Evolutionary conservation across 306 rosid genomes (phyloP).

Genomic region (Cicer chorassanicum): DNA sequence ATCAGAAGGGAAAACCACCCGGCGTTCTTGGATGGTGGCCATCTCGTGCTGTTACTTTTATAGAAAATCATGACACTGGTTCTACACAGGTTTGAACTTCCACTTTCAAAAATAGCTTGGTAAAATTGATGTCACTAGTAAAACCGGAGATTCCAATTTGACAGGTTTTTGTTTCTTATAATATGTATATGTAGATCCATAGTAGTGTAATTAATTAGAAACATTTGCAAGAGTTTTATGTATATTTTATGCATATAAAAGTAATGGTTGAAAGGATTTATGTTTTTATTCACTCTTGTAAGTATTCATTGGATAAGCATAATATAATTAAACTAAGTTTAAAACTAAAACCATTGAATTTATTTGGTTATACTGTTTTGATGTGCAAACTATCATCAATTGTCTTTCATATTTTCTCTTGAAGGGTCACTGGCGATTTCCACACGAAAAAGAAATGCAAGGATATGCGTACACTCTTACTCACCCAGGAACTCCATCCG

Average conservation of each 20-base stretch:
- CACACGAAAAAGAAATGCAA: constrained; percentile 85
- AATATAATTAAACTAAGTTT: not conserved
- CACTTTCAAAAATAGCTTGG: constrained; percentile 23
- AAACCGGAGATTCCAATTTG: not conserved
- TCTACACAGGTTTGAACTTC: constrained; percentile 85
- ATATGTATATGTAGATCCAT: not conserved
- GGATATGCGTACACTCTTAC: constrained; percentile 97
- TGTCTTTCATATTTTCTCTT: constrained; percentile 44
- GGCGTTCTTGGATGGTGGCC: constrained; percentile 99
- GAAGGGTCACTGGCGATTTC: constrained; percentile 99
- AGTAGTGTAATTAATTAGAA: constrained; percentile 6
- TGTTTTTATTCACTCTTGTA: constrained; percentile 2
- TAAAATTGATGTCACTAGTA: not conserved
- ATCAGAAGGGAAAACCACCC: constrained; percentile 89
- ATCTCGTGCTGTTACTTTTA: constrained; percentile 96
- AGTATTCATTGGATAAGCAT: constrained; percentile 1
- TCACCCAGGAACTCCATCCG: constrained; percentile 97
- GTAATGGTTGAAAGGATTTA: constrained; percentile 14
- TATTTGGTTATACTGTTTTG: constrained; percentile 16
- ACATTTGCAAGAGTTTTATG: not conserved
- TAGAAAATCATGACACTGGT: constrained; percentile 98
- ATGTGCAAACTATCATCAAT: not conserved
- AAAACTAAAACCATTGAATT: not conserved
- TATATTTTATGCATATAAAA: not conserved
- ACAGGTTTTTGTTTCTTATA: not conserved